These are phyloP conservation scores for Allium sativum DNA, from an alignment of 106 monocot genomes.

Conservation along the genomic window DNA sequence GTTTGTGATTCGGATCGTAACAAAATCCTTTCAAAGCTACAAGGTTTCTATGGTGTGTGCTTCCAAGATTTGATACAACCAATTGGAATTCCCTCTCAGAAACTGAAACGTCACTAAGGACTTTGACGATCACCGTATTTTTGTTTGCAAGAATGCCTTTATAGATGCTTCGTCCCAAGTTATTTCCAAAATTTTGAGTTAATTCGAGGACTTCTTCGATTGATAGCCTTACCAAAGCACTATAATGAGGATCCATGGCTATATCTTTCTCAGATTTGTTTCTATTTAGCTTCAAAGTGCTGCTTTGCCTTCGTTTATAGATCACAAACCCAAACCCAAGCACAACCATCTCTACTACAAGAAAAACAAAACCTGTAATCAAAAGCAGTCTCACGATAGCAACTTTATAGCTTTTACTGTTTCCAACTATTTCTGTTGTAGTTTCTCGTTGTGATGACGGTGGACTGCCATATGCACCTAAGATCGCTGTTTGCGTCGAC, in stretches of 20 bases:
- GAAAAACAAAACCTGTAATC: conserved; percentile 24
- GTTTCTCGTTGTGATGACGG: background rate
- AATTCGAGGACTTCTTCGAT: conserved; percentile 27
- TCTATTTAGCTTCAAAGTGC: background rate
- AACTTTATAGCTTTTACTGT: conserved; percentile 9
- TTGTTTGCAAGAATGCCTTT: conserved; percentile 31
- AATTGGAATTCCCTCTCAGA: conserved; percentile 26
- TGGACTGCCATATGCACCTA: conserved; percentile 6
- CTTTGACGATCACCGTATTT: conserved; percentile 19
- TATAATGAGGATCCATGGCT: conserved; percentile 21
- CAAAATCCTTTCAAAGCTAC: conserved; percentile 34
- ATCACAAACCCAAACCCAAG: conserved; percentile 28
- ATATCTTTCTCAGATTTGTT: conserved; percentile 15
- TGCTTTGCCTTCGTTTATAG: conserved; percentile 15
- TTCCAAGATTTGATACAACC: conserved; percentile 18
- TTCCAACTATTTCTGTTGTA: background rate
- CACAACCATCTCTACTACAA: conserved; percentile 22
- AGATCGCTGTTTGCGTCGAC: conserved; percentile 13
- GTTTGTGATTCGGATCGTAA: conserved; percentile 17
- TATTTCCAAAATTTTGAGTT: conserved; percentile 26
- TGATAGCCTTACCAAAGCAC: conserved; percentile 26
- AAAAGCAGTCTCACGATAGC: conserved; percentile 23
- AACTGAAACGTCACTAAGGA: conserved; percentile 11
- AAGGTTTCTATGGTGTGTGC: conserved; percentile 34
- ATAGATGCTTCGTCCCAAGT: conserved; percentile 20